phyloP scores from a whole-genome alignment of 192 early-diverging fungal species.

The Spizellomyces sp. region DNA sequence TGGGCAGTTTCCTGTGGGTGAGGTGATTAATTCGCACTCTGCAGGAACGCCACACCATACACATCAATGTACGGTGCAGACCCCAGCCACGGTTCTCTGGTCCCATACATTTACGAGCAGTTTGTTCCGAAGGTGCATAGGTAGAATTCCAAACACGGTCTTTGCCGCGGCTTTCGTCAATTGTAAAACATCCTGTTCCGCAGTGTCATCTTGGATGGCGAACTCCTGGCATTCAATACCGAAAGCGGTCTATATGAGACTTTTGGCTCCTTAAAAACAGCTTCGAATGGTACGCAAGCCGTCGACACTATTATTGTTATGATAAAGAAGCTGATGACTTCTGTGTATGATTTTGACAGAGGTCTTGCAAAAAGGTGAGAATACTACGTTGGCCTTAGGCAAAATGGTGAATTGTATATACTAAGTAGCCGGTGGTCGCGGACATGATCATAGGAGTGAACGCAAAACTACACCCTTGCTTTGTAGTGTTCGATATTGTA shows the following conservation, averaged over 20 bases:
- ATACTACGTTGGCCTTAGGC: too few species aligned
- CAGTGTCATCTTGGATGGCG: conserved; percentile 79
- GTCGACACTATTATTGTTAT: too few species aligned
- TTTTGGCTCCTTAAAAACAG: conserved; percentile 78
- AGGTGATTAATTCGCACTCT: too few species aligned
- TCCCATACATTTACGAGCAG: conserved; percentile 52
- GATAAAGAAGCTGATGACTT: too few species aligned
- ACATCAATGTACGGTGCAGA: conserved; percentile 68
- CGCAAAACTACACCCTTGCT: conserved; percentile 46
- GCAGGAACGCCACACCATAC: conserved; percentile 63
- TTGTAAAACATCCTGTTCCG: not conserved
- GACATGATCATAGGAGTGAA: conserved; percentile 4
- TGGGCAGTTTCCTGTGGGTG: too few species aligned
- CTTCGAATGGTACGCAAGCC: conserved; percentile 45
- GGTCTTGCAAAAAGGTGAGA: too few species aligned
- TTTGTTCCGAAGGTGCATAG: conserved; percentile 49
- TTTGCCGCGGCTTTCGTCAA: not conserved
- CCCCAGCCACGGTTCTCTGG: conserved; percentile 57
- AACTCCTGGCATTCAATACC: conserved; percentile 77
- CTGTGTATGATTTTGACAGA: too few species aligned
- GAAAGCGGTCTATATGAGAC: conserved; percentile 57
- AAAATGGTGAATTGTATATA: too few species aligned
- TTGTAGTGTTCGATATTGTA: conserved; percentile 75
- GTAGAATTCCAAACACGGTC: conserved; percentile 27
- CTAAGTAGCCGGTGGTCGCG: too few species aligned